These are phyloP conservation scores for Xylaria arbuscula DNA, from an alignment of 2,329 filamentous ascomycete species.

Conservation along the genomic window DNA sequence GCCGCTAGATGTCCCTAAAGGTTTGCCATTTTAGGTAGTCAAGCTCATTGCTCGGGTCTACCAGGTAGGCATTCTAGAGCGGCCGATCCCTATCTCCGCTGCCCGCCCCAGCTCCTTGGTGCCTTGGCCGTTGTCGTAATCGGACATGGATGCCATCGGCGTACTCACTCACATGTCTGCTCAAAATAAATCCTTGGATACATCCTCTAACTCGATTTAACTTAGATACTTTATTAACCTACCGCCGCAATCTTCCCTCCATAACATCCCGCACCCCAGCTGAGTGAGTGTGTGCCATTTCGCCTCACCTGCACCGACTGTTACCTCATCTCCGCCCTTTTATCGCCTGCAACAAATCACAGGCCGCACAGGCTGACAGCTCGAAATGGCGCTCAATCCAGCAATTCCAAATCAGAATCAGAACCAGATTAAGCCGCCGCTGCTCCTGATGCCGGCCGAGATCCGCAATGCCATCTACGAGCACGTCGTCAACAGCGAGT, in stretches of 20 bases:
- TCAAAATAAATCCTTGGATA: background rate
- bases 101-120: constrained; percentile 18
- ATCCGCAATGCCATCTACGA: constrained; percentile 38
- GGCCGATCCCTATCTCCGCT: constrained; percentile 22
- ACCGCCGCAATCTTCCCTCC: no score
- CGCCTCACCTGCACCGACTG: background rate
- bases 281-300: background rate
- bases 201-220: no score
- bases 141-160: background rate
- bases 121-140: constrained; percentile 18
- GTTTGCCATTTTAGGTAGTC: no score
- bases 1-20: background rate
- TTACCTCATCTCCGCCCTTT: background rate
- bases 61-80: background rate
- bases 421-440: background rate
- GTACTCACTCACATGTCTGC: constrained; percentile 2
- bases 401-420: background rate
- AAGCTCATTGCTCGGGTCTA: constrained; percentile 2
- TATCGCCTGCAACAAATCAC: background rate
- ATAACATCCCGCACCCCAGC: background rate
- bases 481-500: constrained; percentile 30
- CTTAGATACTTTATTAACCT: no score
- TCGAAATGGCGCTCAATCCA: constrained; percentile 21
- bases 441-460: constrained; percentile 32
- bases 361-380: background rate